Conservation (phyloP, 176 grass and related monocot species). For the Stipa capillata region DNA sequence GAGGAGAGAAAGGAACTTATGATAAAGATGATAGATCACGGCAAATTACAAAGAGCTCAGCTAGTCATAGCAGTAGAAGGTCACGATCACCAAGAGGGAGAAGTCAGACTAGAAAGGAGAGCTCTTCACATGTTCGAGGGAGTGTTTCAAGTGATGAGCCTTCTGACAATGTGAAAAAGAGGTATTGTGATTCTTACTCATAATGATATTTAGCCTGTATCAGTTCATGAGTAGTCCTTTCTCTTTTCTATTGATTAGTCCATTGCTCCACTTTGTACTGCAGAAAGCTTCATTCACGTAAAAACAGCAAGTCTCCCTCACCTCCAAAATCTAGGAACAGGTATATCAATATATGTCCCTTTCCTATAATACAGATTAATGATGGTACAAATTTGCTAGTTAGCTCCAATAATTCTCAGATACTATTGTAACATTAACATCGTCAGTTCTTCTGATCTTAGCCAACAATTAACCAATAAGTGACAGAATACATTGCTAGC, state of each 20-base stretch:
- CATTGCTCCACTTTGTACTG: constrained; percentile 9
- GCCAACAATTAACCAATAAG: neutral
- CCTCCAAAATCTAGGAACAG: constrained; percentile 63
- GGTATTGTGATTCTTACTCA: constrained; percentile 16
- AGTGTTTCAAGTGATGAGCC: constrained; percentile 55
- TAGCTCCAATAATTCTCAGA: neutral
- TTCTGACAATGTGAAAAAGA: constrained; percentile 53
- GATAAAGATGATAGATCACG: constrained; percentile 39
- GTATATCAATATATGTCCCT: constrained; percentile 20
- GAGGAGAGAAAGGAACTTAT: constrained; percentile 34
- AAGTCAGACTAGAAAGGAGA: constrained; percentile 44
- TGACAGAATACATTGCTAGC: neutral
- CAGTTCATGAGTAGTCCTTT: constrained; percentile 11
- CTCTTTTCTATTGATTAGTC: constrained; percentile 5
- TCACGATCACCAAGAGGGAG: constrained; percentile 45
- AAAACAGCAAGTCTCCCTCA: constrained; percentile 51
- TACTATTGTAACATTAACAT: neutral
- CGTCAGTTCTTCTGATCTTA: neutral
- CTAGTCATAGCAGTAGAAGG: constrained; percentile 38
- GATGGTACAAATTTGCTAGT: neutral
- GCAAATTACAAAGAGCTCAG: constrained; percentile 28
- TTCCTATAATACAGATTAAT: neutral
- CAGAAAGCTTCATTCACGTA: constrained; percentile 54
- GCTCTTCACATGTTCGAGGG: constrained; percentile 40
- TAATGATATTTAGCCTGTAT: neutral